Base-by-base conservation (phyloP, 2,329 filamentous ascomycete species). In the Ophiostoma piceae region DNA sequence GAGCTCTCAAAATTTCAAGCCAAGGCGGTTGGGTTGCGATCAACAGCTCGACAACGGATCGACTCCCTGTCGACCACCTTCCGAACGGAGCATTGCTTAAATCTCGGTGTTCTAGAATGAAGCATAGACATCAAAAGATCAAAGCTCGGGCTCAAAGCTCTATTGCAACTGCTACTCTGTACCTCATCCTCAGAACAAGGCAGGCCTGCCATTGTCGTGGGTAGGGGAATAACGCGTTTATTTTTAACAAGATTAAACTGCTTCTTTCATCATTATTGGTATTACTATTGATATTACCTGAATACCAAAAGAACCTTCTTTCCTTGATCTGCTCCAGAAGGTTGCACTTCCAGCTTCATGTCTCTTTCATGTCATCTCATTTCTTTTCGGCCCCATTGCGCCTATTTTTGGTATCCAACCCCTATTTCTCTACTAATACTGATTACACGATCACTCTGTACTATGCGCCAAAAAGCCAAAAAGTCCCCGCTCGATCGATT, bases 321-420 rank as follows among this genome's bases (percentile, higher is more conserved):
- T 54, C 8, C 51, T 22, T 57, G 22, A 57, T 26, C 39, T 41
- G 43, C 4, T 47, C 43, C 43, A n/a, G 43, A 57, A 57, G 51
- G 51, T 57, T 57, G 51, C 51, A 57, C 51, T 57, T 57, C 51
- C 51, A 57, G n/a, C n/a, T 26, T 57, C 19, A n/a, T 26, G 51
- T 26, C 51, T 57, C 51, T 26, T 26, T 57, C 51, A 19, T 65
- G 37, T 66, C 64, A 66, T 66, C 35, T 66, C 64, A 66, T 66
- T 66, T 66, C 64, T 7, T 43, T 43, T 41, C 35, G 32, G 32
- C 37, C 37, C 64, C 64, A 66, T 43, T 11, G 12, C 37, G 37
- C 64, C 64, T 66, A 66, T 66, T 66, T 66, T 66, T 66, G 64
- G 64, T 37, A 66, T 43, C 8, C 5, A n/a, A 26, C 62, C 62